These are phyloP conservation scores for Bidens hawaiensis DNA, from an alignment of 140 eudicot genomes.

Conservation along the genomic window DNA sequence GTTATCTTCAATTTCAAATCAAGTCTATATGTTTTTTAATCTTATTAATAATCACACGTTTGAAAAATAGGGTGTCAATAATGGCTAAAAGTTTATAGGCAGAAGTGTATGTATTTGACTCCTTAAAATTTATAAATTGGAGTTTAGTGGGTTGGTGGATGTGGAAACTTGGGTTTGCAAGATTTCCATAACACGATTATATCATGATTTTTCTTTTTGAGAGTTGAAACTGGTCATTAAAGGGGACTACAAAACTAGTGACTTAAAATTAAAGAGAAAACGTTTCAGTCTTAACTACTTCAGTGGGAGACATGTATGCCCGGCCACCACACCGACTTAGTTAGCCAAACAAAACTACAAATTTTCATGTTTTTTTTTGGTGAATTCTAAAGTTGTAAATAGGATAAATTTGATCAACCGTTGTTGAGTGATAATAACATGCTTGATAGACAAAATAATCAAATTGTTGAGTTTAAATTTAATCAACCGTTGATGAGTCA, in stretches of 20 bases:
- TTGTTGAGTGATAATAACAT: too few species aligned
- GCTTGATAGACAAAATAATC: too few species aligned
- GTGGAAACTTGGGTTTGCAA: slow-evolving; percentile 24
- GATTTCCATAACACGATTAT: slow-evolving; percentile 10
- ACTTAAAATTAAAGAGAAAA: slow-evolving; percentile 14
- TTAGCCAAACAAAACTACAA: not conserved
- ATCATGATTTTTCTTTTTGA: slow-evolving; percentile 8
- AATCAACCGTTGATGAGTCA: too few species aligned
- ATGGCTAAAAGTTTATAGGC: not conserved
- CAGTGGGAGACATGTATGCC: slow-evolving; percentile 29
- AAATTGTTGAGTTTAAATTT: too few species aligned
- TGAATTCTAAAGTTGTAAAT: not conserved
- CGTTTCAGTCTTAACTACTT: slow-evolving; percentile 28
- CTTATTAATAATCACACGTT: not conserved
- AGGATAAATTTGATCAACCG: too few species aligned
- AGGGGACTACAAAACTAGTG: slow-evolving; percentile 5
- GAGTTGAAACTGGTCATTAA: not conserved
- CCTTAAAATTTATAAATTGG: not conserved
- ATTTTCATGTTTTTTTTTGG: not conserved
- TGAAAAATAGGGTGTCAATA: not conserved
- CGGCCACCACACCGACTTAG: not conserved
- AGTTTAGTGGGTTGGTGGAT: slow-evolving; percentile 31
- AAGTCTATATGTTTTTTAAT: not conserved
- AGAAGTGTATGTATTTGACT: not conserved
- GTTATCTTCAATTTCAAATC: not conserved